Evolutionary conservation across 441 rosid genomes (phyloP), one percentile per base, ranked within the genome.

Genomic region (Viola pubescens): DNA sequence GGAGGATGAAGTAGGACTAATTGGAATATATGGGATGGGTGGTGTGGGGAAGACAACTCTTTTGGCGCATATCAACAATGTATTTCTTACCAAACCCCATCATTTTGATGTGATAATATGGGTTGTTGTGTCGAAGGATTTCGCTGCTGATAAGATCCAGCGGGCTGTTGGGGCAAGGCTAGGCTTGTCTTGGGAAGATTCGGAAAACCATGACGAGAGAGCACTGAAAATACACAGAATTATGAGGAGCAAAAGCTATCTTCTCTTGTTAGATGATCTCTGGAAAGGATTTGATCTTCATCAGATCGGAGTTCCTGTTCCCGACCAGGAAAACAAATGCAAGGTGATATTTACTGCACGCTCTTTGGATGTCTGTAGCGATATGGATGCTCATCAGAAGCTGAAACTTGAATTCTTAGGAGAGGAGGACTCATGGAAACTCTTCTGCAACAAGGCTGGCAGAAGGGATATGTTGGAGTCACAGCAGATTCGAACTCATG

Each of bases 11-110:
- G 63, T 65, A 45, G 79, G 75, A 49, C 67, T 62, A 6, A 58
- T 73, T 1, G 80, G 80, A 19, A 66, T 78, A 52, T 75, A 70
- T 57, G 80, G 82, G 55, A 69, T 71, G 61, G 76, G 80, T 16
- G 80, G 82, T n/a, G 75, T 79, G 8, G 78, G 82, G 44, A 79
- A 75, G 78, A 79, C 80, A 39, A 70, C 76, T 9, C 68, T 79
- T 48, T 63, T 79, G 72, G 58, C 73, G 72, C 70, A 39, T 37
- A 68, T 73, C 45, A 42, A 63, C 66, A 65, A 68, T 39, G 62
- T 52, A 45, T 58, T 65, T 52, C 59, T 58, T 45, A 58, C 63
- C 37, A 52, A 46, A 58, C n/a, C 54, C 4, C 59, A 65, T 48
- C 42, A 51, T 52, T 77, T 51, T 61, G 77, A 79, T 45, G 47